These are phyloP conservation scores for Boehmeria nivea DNA, from an alignment of 306 rosid species.

Conservation along the genomic window DNA sequence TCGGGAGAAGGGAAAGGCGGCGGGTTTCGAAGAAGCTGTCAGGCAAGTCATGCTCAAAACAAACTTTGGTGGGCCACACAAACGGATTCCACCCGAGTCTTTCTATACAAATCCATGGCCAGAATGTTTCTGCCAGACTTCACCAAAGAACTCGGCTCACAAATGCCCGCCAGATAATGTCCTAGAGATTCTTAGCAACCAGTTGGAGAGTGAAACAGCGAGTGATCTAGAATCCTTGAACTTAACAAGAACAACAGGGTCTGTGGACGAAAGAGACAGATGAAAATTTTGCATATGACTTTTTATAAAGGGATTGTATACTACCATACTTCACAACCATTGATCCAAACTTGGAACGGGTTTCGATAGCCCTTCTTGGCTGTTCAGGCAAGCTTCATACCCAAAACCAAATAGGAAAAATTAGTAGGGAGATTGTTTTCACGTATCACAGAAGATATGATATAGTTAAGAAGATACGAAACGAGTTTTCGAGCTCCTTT, in stretches of 20 bases:
- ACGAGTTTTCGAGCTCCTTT: too few species aligned
- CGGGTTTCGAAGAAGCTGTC: conserved; percentile 75
- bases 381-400: conserved; percentile 9
- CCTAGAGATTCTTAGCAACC: conserved; percentile 44
- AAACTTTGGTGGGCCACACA: conserved; percentile 85
- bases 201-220: conserved; percentile 35
- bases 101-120: conserved; percentile 99
- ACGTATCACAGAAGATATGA: too few species aligned
- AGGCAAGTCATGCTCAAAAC: conserved; percentile 73
- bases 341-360: conserved; percentile 20
- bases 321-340: conserved; percentile 18
- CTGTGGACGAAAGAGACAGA: conserved; percentile 33
- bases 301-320: conserved; percentile 21
- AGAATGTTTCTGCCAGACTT: conserved; percentile 86
- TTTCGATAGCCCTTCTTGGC: too few species aligned
- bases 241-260: conserved; percentile 35
- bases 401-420: not conserved
- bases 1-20: conserved; percentile 52
- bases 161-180: conserved; percentile 80
- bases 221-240: conserved; percentile 18
- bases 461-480: too few species aligned
- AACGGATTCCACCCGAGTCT: conserved; percentile 78
- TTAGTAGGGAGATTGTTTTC: too few species aligned
- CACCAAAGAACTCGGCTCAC: conserved; percentile 55
- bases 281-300: conserved; percentile 8